A percentile compares a stretch with the other conserved stretches of the same genome.
phyloP scores from a whole-genome alignment of 1,284 basidiomycete genomes.

The Fomitopsis palustris region DNA sequence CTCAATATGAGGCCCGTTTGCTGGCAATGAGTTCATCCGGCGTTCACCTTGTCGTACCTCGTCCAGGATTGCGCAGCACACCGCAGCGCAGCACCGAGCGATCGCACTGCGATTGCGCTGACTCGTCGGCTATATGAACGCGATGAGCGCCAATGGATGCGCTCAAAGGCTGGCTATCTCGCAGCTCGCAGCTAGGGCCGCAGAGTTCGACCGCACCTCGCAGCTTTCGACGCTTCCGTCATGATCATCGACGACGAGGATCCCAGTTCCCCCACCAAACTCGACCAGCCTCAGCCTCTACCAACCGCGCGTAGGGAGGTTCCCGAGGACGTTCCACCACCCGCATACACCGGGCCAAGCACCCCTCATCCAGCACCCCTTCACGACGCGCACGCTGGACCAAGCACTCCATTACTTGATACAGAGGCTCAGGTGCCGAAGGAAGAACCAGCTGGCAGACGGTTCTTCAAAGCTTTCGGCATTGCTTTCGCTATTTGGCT shows the following conservation, averaged over 20 bases:
- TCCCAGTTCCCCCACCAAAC: constrained; percentile 18
- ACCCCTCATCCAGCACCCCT: background rate
- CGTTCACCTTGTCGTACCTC: background rate
- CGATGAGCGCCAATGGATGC: background rate
- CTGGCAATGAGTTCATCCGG: background rate
- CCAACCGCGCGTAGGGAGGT: constrained; percentile 10
- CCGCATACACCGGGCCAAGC: constrained; percentile 13
- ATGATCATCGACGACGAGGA: constrained; percentile 30
- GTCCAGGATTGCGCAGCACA: background rate
- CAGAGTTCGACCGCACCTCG: background rate
- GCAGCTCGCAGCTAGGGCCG: background rate
- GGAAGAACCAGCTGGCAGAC: constrained; percentile 15
- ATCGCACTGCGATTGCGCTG: background rate
- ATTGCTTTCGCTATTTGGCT: constrained; percentile 25
- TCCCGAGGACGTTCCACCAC: constrained; percentile 14
- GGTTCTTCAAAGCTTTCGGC: constrained; percentile 27
- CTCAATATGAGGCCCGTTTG: background rate
- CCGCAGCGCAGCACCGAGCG: no score
- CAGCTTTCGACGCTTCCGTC: background rate
- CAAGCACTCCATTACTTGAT: background rate
- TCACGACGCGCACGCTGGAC: background rate
- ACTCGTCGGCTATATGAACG: background rate
- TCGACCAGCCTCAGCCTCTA: constrained; percentile 5
- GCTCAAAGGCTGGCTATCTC: background rate
- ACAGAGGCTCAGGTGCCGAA: background rate